A percentile compares a stretch with the other conserved stretches of the same genome.
Evolutionary conservation across 441 rosid species (phyloP).

Genomic region (Macaranga tanarius): DNA sequence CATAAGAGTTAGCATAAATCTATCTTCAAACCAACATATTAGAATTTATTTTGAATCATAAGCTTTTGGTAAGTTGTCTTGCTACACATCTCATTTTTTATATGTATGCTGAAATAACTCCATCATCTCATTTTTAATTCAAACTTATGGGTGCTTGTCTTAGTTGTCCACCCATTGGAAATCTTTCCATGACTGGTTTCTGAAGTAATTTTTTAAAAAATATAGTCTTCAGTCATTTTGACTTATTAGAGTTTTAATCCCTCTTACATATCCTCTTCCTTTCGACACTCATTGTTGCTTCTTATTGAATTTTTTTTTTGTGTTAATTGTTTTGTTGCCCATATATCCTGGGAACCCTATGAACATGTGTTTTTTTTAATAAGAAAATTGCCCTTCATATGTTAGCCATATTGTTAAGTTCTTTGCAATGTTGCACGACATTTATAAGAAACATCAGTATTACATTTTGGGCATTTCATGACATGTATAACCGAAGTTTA

Average conservation of each 20-base stretch:
- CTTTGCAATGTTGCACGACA: neutral
- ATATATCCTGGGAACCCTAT: too few relatives aligned
- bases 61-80: constrained; percentile 66
- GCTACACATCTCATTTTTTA: neutral
- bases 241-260: neutral
- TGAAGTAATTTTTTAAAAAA: neutral
- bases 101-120: too few relatives aligned
- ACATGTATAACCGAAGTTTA: too few relatives aligned
- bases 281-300: neutral
- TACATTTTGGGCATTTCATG: constrained; percentile 30
- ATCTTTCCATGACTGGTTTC: neutral
- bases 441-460: constrained; percentile 18
- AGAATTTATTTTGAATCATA: too few relatives aligned
- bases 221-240: neutral
- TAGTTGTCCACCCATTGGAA: neutral
- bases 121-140: neutral
- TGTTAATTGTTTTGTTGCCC: neutral
- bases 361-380: neutral
- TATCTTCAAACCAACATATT: too few relatives aligned
- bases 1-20: too few relatives aligned
- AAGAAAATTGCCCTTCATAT: neutral
- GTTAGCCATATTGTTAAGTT: neutral
- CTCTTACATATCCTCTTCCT: neutral
- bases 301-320: constrained; percentile 8
- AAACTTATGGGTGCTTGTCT: neutral